phyloP scores from a whole-genome alignment of 176 grass and related monocot species.

The Ampelocalamus luodianensis region DNA sequence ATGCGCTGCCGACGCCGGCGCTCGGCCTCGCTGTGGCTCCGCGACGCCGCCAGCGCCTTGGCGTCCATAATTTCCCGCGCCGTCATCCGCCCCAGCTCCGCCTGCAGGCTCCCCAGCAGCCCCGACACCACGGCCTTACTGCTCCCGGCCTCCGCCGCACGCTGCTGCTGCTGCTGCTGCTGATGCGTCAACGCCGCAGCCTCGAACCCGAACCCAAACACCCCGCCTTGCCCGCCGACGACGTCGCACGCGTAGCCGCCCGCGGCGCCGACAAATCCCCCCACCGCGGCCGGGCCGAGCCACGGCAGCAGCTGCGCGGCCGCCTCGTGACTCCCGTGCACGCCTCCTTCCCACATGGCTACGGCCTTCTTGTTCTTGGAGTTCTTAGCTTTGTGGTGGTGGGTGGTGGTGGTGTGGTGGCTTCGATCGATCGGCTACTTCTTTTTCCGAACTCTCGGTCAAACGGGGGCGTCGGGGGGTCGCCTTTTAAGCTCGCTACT shows the following conservation, averaged over 20 bases:
- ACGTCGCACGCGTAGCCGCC: constrained; percentile 45
- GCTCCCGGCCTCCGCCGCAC: constrained; percentile 43
- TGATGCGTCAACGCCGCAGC: neutral
- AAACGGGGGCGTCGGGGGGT: constrained; percentile 53
- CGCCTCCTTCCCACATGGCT: constrained; percentile 69
- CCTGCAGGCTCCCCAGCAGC: constrained; percentile 76
- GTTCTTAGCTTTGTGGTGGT: constrained; percentile 39
- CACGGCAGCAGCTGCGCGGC: constrained; percentile 54
- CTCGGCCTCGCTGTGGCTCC: constrained; percentile 99
- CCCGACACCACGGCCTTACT: constrained; percentile 50
- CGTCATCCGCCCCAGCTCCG: constrained; percentile 84
- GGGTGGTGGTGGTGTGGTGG: neutral
- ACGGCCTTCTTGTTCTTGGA: neutral
- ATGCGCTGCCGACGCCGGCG: constrained; percentile 91
- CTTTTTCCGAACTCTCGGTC: constrained; percentile 42
- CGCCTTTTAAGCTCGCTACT: constrained; percentile 63
- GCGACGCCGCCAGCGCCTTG: constrained; percentile 89
- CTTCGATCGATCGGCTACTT: constrained; percentile 23
- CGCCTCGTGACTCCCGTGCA: constrained; percentile 65
- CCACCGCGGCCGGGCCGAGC: constrained; percentile 39
- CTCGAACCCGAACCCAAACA: constrained; percentile 60
- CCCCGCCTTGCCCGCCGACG: constrained; percentile 44
- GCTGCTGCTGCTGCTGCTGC: constrained; percentile 51
- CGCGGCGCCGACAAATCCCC: constrained; percentile 10
- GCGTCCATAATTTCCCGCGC: constrained; percentile 96